Conservation (phyloP, 2,329 filamentous ascomycete species). For the Dryadomyces sulphureus region DNA sequence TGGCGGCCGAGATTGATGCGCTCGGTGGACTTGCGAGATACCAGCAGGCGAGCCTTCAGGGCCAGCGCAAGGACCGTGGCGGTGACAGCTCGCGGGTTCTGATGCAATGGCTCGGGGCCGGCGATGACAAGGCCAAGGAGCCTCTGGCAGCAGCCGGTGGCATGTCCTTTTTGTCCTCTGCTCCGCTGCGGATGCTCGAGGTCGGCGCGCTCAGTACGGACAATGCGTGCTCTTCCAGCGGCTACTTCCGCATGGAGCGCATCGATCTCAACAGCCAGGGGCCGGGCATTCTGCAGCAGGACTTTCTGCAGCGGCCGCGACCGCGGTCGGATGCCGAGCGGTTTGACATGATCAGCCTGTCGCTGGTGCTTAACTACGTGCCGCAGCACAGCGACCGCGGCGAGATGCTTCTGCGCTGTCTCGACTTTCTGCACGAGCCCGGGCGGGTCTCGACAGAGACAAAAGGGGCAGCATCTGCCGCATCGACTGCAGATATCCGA, state of each 20-base stretch:
- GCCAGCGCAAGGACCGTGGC: constrained; percentile 49
- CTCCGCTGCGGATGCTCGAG: constrained; percentile 56
- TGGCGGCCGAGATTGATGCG: constrained; percentile 38
- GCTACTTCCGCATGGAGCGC: constrained; percentile 56
- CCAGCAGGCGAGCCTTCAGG: constrained; percentile 53
- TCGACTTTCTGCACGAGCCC: constrained; percentile 47
- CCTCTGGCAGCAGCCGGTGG: background rate
- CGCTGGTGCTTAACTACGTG: constrained; percentile 88
- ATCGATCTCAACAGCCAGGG: constrained; percentile 88
- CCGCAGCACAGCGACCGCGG: constrained; percentile 62
- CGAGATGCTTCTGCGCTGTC: constrained; percentile 68
- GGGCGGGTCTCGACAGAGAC: constrained; percentile 1
- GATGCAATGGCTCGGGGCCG: constrained; percentile 43
- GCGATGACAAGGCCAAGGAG: constrained; percentile 11
- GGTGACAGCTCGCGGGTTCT: constrained; percentile 52
- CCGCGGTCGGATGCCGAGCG: constrained; percentile 44
- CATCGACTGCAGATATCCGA: constrained; percentile 6
- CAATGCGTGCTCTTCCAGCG: constrained; percentile 69
- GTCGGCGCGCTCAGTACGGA: constrained; percentile 73
- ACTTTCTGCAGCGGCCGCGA: constrained; percentile 82
- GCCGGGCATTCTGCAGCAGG: constrained; percentile 67
- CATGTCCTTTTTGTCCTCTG: constrained; percentile 1
- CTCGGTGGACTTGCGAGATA: constrained; percentile 49
- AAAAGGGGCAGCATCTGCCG: background rate
- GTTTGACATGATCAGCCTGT: constrained; percentile 86